A percentile compares a stretch with the other conserved stretches of the same genome.
These are phyloP conservation scores for Camellia granthamiana DNA, from an alignment of 148 eudicot species.

Conservation along the genomic window DNA sequence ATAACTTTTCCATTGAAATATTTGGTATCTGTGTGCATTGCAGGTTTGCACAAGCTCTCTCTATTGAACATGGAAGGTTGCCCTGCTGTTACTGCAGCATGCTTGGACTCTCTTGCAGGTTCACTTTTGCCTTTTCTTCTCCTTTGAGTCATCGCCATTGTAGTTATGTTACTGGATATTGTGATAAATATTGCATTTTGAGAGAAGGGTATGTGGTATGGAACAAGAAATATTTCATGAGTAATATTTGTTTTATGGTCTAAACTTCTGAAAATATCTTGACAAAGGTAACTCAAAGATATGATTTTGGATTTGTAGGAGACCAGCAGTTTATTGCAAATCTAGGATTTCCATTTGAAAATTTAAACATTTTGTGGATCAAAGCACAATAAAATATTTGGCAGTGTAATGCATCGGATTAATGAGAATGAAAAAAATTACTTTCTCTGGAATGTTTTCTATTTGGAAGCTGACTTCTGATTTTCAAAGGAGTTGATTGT, in stretches of 20 bases:
- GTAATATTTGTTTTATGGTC: not conserved
- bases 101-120: conserved; percentile 82
- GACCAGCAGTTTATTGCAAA: not conserved
- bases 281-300: not conserved
- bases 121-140: not conserved
- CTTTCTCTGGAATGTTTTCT: not conserved
- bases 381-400: not conserved
- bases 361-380: not conserved
- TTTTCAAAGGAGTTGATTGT: not conserved
- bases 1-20: not conserved
- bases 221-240: not conserved
- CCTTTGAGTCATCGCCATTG: not conserved
- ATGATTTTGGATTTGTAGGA: not conserved
- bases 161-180: not conserved
- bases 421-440: not conserved
- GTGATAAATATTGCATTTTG: not conserved
- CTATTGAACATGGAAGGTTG: conserved; percentile 82
- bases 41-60: conserved; percentile 61
- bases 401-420: not conserved
- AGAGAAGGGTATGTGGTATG: not conserved
- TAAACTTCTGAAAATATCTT: not conserved
- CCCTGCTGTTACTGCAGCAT: conserved; percentile 62
- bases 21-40: conserved; percentile 11
- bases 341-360: not conserved
- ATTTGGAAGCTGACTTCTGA: not conserved